Percentiles rank a stretch among this genome's conserved stretches.
These are phyloP conservation scores for Lachnellula suecica DNA, from an alignment of 2,329 filamentous ascomycete species.

Conservation along the genomic window DNA sequence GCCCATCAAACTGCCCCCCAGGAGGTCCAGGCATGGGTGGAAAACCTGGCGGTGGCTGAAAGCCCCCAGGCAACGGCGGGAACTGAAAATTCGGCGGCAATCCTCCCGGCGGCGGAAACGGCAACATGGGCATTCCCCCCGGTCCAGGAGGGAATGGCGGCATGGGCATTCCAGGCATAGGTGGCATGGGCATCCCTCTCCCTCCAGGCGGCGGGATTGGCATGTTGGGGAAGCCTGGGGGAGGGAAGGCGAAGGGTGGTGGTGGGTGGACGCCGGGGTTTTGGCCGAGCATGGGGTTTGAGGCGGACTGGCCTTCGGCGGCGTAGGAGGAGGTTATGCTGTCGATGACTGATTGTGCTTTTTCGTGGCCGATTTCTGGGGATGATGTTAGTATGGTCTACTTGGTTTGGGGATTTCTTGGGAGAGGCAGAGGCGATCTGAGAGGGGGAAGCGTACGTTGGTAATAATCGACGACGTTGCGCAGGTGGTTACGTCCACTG, in stretches of 20 bases:
- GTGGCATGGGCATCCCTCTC: constrained; percentile 29
- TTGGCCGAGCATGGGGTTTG: constrained; percentile 79
- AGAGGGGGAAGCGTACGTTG: constrained; percentile 61
- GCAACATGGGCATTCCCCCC: constrained; percentile 34
- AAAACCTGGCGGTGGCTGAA: constrained; percentile 18
- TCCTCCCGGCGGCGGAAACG: constrained; percentile 44
- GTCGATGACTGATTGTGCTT: constrained; percentile 97
- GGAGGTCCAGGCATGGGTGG: constrained; percentile 20
- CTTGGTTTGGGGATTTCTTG: neutral
- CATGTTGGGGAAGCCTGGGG: constrained; percentile 44
- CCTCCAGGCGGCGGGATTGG: constrained; percentile 28
- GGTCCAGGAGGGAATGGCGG: constrained; percentile 21
- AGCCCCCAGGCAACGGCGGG: constrained; percentile 36
- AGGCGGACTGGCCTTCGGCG: constrained; percentile 83
- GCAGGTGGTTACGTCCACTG: constrained; percentile 90
- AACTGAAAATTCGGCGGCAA: constrained; percentile 53
- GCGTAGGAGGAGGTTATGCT: constrained; percentile 95
- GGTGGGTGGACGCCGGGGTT: constrained; percentile 54
- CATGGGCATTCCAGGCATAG: constrained; percentile 3
- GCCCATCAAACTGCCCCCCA: constrained; percentile 4
- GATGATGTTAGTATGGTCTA: neutral
- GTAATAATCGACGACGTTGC: constrained; percentile 98
- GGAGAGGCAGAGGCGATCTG: neutral
- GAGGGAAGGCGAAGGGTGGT: constrained; percentile 61
- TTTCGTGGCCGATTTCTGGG: constrained; percentile 96